phyloP scores from a whole-genome alignment of 805 yeast genomes.

The Metschnikowia gruessii region DNA sequence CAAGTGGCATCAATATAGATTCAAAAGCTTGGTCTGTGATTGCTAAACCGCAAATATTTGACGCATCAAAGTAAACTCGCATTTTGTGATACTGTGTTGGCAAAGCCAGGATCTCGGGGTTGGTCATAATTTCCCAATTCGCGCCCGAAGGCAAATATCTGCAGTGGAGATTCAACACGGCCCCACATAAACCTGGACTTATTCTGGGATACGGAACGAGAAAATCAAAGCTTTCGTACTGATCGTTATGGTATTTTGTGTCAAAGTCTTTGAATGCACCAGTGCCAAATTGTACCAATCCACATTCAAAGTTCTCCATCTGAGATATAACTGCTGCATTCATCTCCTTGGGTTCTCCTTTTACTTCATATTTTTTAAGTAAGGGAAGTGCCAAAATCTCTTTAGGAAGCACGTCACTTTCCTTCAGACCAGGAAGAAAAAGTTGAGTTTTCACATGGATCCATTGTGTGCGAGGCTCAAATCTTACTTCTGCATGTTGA shows the following conservation, averaged over 20 bases:
- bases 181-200: background rate
- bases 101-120: background rate
- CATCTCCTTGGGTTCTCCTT: background rate
- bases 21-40: too few relatives aligned
- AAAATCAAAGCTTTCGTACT: background rate
- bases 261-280: background rate
- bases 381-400: background rate
- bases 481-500: constrained; percentile 1
- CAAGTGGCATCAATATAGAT: too few relatives aligned
- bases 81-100: constrained; percentile 1
- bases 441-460: constrained; percentile 1
- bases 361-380: too few relatives aligned
- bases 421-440: background rate
- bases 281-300: background rate
- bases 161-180: background rate
- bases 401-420: background rate
- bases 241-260: background rate
- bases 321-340: background rate
- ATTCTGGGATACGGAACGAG: background rate
- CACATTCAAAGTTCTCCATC: background rate
- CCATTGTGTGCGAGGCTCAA: constrained; percentile 7
- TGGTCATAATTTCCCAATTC: background rate
- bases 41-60: background rate
- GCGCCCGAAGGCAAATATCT: too few relatives aligned
- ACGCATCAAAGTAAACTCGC: background rate